Evolutionary conservation across 257 asterid genomes (phyloP).

Genomic region (Nyctanthes arbortristis): DNA sequence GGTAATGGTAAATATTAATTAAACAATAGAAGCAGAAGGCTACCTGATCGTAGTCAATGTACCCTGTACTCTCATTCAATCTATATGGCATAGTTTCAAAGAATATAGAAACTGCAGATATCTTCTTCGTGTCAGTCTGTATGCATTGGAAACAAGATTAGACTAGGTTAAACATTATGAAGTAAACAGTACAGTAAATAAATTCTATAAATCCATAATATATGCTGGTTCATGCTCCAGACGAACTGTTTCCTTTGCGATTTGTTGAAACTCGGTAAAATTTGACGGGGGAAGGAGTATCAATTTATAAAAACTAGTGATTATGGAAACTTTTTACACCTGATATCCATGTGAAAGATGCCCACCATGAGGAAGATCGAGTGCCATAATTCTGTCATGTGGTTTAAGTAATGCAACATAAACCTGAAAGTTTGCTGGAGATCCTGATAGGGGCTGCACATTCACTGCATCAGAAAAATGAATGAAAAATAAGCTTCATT

Average conservation of each 20-base stretch:
- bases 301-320: neutral
- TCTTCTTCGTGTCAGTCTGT: conserved; percentile 98
- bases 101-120: conserved; percentile 92
- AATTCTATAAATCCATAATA: neutral
- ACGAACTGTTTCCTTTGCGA: neutral
- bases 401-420: conserved; percentile 87
- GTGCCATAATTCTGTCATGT: conserved; percentile 91
- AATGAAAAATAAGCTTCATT: conserved; percentile 7
- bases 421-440: conserved; percentile 80
- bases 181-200: neutral
- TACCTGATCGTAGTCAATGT: conserved; percentile 92
- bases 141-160: neutral
- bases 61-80: conserved; percentile 93
- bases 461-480: conserved; percentile 53
- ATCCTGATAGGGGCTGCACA: conserved; percentile 89
- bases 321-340: conserved; percentile 30
- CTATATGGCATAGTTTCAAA: conserved; percentile 98
- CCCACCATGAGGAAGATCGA: conserved; percentile 96
- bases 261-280: neutral
- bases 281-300: neutral
- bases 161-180: neutral
- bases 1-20: neutral
- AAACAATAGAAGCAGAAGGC: neutral
- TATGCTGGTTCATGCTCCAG: neutral
- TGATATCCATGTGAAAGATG: conserved; percentile 95